Base-by-base conservation (phyloP, 2,329 filamentous ascomycete species). In the Cytospora mali region DNA sequence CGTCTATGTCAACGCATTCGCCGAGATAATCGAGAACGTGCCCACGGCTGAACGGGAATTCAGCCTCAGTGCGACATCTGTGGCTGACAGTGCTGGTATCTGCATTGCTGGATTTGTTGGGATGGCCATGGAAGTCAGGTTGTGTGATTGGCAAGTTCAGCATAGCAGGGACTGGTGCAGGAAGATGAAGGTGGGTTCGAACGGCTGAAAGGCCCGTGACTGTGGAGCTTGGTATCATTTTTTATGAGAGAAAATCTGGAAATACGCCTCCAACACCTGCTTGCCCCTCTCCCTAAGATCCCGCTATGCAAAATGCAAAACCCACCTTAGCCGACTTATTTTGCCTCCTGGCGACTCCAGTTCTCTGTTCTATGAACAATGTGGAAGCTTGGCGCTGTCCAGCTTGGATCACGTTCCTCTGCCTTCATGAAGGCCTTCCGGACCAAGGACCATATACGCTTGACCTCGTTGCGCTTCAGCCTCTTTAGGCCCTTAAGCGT, bases 1-100 rank as follows among this genome's bases (percentile, higher is more conserved):
- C 4, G 95, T 98, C 0, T 99, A 99, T 70, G 93, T 98, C 64
- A 96, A 94, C 71, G 97, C 93, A 0, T 99, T 98, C 75, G 92
- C 93, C 0, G 91, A 96, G 73, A 97, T 99, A 66, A 89, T 92
- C 73, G 92, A 97, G 70, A 87, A 88, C 7, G 88, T 97, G 1
- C 86, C 88, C 0, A 79, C 83, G 5, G 84, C 87, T 33, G 93
- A 97, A 58, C 84, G 94, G 6, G 95, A 99, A 76, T 98, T 98
- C 72, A 96, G 92, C 64, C 78, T 99, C 1, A 88, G 91, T 0
- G 94, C 93, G 0, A 95, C 93, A 3, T 96, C 90, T 28, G 94
- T 97, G 48, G 96, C 92, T 72, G 95, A 98, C 74, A 95, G 91
- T 48, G 93, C 80, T 0, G 94, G 95, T 0, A 96, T 98, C 35